Base-by-base conservation (phyloP, 2,329 filamentous ascomycete species). In the Penicillium griseofulvum region DNA sequence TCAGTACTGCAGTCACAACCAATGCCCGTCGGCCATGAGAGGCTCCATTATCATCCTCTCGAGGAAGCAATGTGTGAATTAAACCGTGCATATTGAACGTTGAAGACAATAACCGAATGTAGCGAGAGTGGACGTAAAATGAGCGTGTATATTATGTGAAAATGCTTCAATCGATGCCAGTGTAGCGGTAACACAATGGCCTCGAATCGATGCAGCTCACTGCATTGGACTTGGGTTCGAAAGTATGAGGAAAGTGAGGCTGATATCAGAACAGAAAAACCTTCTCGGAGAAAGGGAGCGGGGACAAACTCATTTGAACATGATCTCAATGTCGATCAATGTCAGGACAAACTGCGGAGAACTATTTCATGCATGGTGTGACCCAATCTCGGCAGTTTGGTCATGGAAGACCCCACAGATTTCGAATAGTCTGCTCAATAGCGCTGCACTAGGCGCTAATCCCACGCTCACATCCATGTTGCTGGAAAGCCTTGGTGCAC, bases 1-100 rank as follows among this genome's bases (percentile, higher is more conserved):
- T 71, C n/a, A 71, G 57, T 34, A 68, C 63, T 9, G 60, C 63
- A 43, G 69, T 69, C 28, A 70, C 66, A 19, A 71, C 66, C 55
- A 71, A 44, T n/a, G 68, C 68, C 56, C 54, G 60, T 26, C 58
- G 56, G 42, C 68, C 69, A 31, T 62, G 68, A 14, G 57, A 49
- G 37, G 53, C 47, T 5, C 58, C 65, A 50, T 65, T 57, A 24
- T 62, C 55, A 7, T 17, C 56, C 17, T 43, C 46, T 19, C 68
- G 60, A 9, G 65, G 45, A 16, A 65, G 17, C 17, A 68, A 17
- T 11, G 54, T 54, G 37, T 64, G 55, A 33, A 62, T 28, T 29
- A 39, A 16, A 10, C 26, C 37, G 12, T 64, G 42, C 64, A 68
- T 67, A 8, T 36, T 24, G 39, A 45, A 48, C 31, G 47, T 46